Evolutionary conservation across 768 basidiomycete genomes (phyloP).

Genomic region (Dictyophora rubrovolvata): DNA sequence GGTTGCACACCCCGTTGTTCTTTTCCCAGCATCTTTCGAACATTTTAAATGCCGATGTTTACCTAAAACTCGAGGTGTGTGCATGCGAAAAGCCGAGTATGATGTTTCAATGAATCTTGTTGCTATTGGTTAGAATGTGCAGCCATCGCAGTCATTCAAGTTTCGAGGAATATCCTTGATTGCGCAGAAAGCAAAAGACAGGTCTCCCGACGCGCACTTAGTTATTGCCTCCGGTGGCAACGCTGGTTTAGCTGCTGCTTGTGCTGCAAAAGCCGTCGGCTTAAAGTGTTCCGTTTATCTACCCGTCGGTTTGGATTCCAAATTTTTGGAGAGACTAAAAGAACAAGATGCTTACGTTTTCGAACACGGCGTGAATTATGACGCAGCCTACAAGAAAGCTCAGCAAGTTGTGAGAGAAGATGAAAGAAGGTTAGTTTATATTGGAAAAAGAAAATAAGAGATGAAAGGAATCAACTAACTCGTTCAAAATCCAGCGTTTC

Average conservation of each 20-base stretch:
- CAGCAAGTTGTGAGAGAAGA: slow-evolving; percentile 33
- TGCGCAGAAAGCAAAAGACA: slow-evolving; percentile 38
- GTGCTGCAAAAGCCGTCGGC: slow-evolving; percentile 43
- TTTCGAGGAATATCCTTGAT: slow-evolving; percentile 61
- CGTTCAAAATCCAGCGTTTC: slow-evolving; percentile 35
- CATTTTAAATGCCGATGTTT: slow-evolving; percentile 39
- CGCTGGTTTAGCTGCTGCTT: slow-evolving; percentile 64
- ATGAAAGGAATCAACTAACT: background rate
- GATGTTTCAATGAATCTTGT: background rate
- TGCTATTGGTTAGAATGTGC: slow-evolving; percentile 42
- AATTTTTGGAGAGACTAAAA: slow-evolving; percentile 27
- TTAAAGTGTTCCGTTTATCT: slow-evolving; percentile 61
- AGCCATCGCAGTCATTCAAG: slow-evolving; percentile 70
- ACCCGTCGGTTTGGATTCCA: slow-evolving; percentile 37
- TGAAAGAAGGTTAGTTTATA: slow-evolving; percentile 40
- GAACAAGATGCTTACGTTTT: slow-evolving; percentile 47
- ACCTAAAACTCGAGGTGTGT: slow-evolving; percentile 63
- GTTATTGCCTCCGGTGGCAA: slow-evolving; percentile 74
- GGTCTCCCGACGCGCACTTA: slow-evolving; percentile 41
- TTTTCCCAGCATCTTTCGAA: slow-evolving; percentile 50
- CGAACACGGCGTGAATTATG: slow-evolving; percentile 48
- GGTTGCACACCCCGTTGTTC: slow-evolving; percentile 57
- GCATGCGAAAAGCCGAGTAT: background rate
- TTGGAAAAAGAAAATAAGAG: too few relatives aligned
- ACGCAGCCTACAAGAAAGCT: slow-evolving; percentile 47